Percentiles rank a stretch among this genome's conserved stretches.
These are phyloP conservation scores for Rhizopogon vesiculosus DNA, from an alignment of 768 basidiomycete genomes.

Conservation along the genomic window DNA sequence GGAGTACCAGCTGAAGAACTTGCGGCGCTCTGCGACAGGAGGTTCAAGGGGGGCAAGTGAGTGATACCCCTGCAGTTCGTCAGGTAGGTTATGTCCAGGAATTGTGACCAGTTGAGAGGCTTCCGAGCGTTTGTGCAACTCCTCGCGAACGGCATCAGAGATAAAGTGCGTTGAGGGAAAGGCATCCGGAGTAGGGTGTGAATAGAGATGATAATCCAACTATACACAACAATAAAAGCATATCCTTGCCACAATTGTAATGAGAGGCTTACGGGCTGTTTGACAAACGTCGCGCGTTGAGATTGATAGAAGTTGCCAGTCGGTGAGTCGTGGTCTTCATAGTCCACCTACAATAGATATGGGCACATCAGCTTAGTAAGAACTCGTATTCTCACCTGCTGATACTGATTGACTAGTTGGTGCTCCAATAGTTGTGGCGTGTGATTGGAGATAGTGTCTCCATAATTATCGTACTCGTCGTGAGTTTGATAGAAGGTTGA, in stretches of 20 bases:
- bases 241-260: slow-evolving; percentile 1
- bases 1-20: slow-evolving; percentile 76
- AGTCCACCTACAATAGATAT: slow-evolving; percentile 24
- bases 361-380: not conserved
- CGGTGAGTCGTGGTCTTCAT: slow-evolving; percentile 21
- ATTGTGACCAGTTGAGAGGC: slow-evolving; percentile 30
- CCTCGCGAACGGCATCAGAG: slow-evolving; percentile 69
- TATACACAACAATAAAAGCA: slow-evolving; percentile 23
- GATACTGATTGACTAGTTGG: slow-evolving; percentile 14
- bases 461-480: slow-evolving; percentile 35
- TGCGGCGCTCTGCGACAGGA: slow-evolving; percentile 53
- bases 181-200: slow-evolving; percentile 55
- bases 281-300: slow-evolving; percentile 43
- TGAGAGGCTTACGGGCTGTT: slow-evolving; percentile 61
- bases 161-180: slow-evolving; percentile 73
- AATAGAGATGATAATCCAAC: slow-evolving; percentile 94
- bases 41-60: slow-evolving; percentile 77
- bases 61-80: slow-evolving; percentile 89
- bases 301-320: slow-evolving; percentile 35
- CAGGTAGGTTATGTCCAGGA: slow-evolving; percentile 60
- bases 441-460: slow-evolving; percentile 12
- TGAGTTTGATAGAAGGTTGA: slow-evolving; percentile 25
- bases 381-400: slow-evolving; percentile 17
- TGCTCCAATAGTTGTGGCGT: slow-evolving; percentile 13
- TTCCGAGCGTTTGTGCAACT: slow-evolving; percentile 49